Evolutionary conservation across 148 eudicot species (phyloP).

Genomic region (Vaccinium macrocarpon): DNA sequence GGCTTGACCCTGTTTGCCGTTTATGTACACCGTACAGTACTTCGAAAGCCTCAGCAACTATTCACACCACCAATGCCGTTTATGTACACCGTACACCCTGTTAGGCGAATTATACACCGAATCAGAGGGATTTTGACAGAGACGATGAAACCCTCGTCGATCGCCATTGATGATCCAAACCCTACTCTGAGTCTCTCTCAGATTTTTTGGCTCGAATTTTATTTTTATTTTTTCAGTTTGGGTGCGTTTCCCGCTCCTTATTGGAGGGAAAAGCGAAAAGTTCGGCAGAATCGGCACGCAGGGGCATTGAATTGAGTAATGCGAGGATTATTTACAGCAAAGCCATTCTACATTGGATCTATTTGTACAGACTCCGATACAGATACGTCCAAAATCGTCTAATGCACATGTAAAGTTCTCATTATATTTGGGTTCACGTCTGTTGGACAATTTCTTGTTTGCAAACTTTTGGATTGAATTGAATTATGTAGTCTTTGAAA

Average conservation of each 20-base stretch:
- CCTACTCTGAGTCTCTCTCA: too few species aligned
- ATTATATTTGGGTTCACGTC: not conserved
- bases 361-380: too few species aligned
- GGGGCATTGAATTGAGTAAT: not conserved
- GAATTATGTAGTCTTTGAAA: too few species aligned
- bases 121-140: not conserved
- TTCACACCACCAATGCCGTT: not conserved
- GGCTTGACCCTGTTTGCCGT: conserved; percentile 18
- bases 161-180: conserved; percentile 2
- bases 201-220: not conserved
- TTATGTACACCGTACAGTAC: conserved; percentile 6
- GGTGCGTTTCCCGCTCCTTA: conserved; percentile 14
- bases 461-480: too few species aligned
- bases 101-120: not conserved
- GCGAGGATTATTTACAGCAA: not conserved
- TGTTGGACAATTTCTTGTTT: too few species aligned
- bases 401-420: not conserved
- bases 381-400: too few species aligned
- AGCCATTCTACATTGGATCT: not conserved
- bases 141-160: conserved; percentile 3
- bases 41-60: not conserved
- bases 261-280: not conserved
- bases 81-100: conserved; percentile 4
- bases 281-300: not conserved
- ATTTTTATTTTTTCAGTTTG: not conserved